phyloP scores from a whole-genome alignment of 2,329 filamentous ascomycete species.

The Aureobasidium uvarum region DNA sequence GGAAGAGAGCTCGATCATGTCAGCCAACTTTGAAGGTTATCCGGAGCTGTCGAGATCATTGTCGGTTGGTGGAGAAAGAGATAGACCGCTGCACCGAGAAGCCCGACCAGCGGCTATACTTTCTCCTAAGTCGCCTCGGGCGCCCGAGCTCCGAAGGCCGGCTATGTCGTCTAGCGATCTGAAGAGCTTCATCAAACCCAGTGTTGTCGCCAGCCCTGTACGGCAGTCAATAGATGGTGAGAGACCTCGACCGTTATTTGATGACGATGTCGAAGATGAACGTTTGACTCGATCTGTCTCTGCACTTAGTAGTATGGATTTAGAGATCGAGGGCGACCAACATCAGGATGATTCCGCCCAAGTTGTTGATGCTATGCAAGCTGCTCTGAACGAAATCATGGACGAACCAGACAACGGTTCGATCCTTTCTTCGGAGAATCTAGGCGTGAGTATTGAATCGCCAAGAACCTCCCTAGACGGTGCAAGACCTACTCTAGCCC shows the following conservation, averaged over 20 bases:
- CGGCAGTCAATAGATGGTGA: conserved; percentile 71
- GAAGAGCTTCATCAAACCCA: conserved; percentile 38
- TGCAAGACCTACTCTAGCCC: conserved; percentile 48
- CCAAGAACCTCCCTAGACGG: conserved; percentile 46
- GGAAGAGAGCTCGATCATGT: conserved; percentile 57
- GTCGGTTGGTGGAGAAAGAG: conserved; percentile 15
- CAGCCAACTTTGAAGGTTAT: conserved; percentile 5
- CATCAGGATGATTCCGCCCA: conserved; percentile 59
- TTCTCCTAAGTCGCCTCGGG: conserved; percentile 29
- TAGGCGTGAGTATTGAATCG: conserved; percentile 51
- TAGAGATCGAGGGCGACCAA: conserved; percentile 56
- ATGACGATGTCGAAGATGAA: conserved; percentile 75
- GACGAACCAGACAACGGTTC: conserved; percentile 66
- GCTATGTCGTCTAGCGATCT: conserved; percentile 62
- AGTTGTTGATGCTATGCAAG: conserved; percentile 89
- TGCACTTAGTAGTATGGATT: conserved; percentile 78
- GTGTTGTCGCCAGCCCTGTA: conserved; percentile 44
- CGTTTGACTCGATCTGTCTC: conserved; percentile 73
- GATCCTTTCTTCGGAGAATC: conserved; percentile 57
- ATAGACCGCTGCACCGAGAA: conserved; percentile 1
- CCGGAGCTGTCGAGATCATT: conserved; percentile 9
- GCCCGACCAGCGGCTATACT: conserved; percentile 2
- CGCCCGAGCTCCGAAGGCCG: conserved; percentile 56
- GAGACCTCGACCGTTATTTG: conserved; percentile 63
- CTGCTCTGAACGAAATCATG: conserved; percentile 88